These are phyloP conservation scores for Hypoxylon fragiforme DNA, from an alignment of 495 filamentous ascomycete genomes.

Conservation along the genomic window DNA sequence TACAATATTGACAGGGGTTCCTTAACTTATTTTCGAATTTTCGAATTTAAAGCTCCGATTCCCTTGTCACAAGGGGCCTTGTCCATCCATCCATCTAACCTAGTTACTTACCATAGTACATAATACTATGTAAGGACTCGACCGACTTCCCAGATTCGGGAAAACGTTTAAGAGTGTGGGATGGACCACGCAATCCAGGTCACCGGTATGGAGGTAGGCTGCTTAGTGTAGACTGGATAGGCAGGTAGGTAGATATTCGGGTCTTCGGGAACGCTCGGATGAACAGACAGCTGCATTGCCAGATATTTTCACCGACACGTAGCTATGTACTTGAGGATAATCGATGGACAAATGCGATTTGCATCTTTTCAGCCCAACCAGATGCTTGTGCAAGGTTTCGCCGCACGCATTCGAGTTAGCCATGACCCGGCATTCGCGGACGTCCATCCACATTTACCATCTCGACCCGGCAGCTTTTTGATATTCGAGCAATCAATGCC, in stretches of 20 bases:
- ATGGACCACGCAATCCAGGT: constrained; percentile 15
- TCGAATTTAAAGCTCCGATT: constrained; percentile 12
- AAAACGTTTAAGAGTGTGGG: constrained; percentile 13
- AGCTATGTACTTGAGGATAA: constrained; percentile 3
- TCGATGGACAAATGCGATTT: constrained; percentile 24
- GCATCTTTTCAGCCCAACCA: constrained; percentile 23
- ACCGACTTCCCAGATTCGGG: constrained; percentile 12
- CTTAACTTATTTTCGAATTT: constrained; percentile 6
- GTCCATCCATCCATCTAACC: no score
- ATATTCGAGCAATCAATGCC: constrained; percentile 23
- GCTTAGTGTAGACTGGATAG: no score
- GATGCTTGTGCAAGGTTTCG: constrained; percentile 26
- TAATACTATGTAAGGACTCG: no score
- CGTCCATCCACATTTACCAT: constrained; percentile 27
- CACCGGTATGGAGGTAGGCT: no score
- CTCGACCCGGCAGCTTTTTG: constrained; percentile 29
- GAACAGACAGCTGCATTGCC: constrained; percentile 26
- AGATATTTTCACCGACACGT: constrained; percentile 33
- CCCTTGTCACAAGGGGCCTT: constrained; percentile 1
- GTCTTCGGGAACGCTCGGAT: constrained; percentile 28
- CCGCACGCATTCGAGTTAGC: constrained; percentile 28
- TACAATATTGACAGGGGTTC: constrained; percentile 8
- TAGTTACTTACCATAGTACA: no score
- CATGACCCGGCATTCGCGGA: constrained; percentile 23
- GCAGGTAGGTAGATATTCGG: constrained; percentile 2